Base-by-base conservation (phyloP, 1,284 basidiomycete genomes). In the Cryptococcus sp. region DNA sequence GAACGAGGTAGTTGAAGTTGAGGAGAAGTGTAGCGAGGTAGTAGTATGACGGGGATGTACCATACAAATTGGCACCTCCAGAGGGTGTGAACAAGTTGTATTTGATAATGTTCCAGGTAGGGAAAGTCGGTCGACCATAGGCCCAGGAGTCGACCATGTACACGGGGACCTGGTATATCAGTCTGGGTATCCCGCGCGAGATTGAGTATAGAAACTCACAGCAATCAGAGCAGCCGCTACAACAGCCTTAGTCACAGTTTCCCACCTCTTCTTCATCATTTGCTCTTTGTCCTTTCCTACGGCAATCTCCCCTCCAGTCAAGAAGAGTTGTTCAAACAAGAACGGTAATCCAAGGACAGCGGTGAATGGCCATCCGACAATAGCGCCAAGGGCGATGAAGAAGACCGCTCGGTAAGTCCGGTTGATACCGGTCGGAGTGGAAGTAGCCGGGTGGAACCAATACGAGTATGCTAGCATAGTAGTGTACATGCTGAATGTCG, bases 281-380 rank as follows among this genome's bases (percentile, higher is more conserved):
- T 49, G 53, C 4, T 76, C 73, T n/a, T 57, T 56, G 14, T 76
- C 79, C 35, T 80, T 76, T 0, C 83, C 73, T 2, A 82, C 72
- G n/a, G 90, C 84, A 45, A 80, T 79, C 68, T 94, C 90, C 5
- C 82, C 84, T 11, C 88, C 87, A 48, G 80, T 82, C 11, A 96
- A 68, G 68, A 93, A 87, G 14, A 98, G 79, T 73, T 98, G 91
- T 72, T 98, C 96, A 55, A 91, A 71, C 3, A 96, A 85, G 66
- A 95, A 96, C 0, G 96, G 96, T 11, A 95, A 73, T 0, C 90
- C 84, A 4, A 98, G 80, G 0, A 90, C 85, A 3, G 93, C 81
- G 8, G 89, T 83, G 72, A 98, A 99, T 1, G 96, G 96, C 96
- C 96, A 98, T 14, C 95, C 96, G 37, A 95, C 82, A 49, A 98